Base-by-base conservation (phyloP, 1,284 basidiomycete species). In the Amylostereum chailletii region DNA sequence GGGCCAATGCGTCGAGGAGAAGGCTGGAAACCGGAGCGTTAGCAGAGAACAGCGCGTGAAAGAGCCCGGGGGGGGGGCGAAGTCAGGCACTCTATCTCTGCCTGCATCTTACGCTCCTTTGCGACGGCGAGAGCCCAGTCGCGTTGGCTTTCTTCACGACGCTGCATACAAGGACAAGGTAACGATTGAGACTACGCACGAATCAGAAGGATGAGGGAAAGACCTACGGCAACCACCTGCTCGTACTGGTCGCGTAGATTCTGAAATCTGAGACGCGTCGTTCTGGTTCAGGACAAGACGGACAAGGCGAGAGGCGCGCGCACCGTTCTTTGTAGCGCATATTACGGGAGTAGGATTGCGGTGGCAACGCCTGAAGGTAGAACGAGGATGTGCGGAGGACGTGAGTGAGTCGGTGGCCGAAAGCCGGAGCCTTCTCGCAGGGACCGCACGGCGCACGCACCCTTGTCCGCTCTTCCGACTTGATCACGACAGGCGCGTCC, bases 271-370 rank as follows among this genome's bases (percentile, higher is more conserved):
- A 3, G 30, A 4, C 9, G 37, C 40, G 10, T 37, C 37, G 32
- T 37, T 3, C 19, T 6, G 36, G 10, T 31, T 33, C 8, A 11
- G 37, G 29, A 30, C 4, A 5, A 9, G 2, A 4, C 8, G 9
- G n/a, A 10, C 34, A 7, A 5, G 30, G 19, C 11, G 11, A 39
- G 32, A 7, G 42, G n/a, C 27, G 34, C 3, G 49, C 55, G 38
- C 33, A 57, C 56, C 51, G 57, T 50, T 57, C 56, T 42, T 57
- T 57, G 51, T 57, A 57, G 11, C 55, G 46, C 5, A 40, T 37
- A 26, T 38, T 42, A 29, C 43, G 19, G 1, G 19, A 19, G 19
- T 19, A 19, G 19, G 19, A 19, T 19, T 19, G 19, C 19, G 19
- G 19, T 19, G 19, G 19, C 19, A 19, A 19, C 19, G 19, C 19